These are phyloP conservation scores for Macrophomina phaseolina DNA, from an alignment of 2,329 filamentous ascomycete genomes.

Conservation along the genomic window DNA sequence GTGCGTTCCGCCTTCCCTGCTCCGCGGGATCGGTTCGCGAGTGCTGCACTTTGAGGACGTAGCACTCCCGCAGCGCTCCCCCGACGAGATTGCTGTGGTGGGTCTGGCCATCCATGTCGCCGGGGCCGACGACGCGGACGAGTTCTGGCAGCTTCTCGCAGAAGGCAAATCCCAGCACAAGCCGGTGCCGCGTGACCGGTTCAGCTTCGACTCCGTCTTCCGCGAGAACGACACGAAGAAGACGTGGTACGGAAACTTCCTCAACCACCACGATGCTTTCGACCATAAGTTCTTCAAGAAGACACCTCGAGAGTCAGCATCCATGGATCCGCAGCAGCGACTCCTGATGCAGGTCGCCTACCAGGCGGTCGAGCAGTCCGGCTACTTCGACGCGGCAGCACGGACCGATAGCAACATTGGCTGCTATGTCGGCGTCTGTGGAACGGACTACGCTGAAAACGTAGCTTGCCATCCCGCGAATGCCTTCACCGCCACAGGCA, in stretches of 20 bases:
- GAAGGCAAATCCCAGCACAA: constrained; percentile 1
- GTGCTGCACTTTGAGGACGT: not conserved
- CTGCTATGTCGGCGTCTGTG: constrained; percentile 41
- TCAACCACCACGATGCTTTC: constrained; percentile 24
- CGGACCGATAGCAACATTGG: constrained; percentile 36
- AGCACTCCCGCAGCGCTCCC: not conserved
- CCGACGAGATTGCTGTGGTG: not conserved
- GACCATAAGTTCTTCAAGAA: constrained; percentile 20
- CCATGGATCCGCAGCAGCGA: not conserved
- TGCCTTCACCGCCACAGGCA: constrained; percentile 37
- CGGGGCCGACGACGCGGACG: not conserved
- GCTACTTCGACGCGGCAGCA: constrained; percentile 32
- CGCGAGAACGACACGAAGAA: not conserved
- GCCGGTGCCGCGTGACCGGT: not conserved
- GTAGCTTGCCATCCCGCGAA: constrained; percentile 41
- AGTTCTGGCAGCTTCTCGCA: not conserved
- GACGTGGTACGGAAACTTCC: constrained; percentile 23
- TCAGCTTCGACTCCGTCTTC: not conserved
- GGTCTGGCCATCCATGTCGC: not conserved
- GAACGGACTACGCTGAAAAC: constrained; percentile 40
- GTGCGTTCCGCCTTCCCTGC: not conserved
- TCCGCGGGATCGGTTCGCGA: not conserved
- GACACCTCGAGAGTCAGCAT: constrained; percentile 10
- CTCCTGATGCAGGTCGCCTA: constrained; percentile 23
- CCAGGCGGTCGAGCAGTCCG: constrained; percentile 33